Evolutionary conservation across 768 basidiomycete genomes (phyloP).

Genomic region (Russula ochroleuca): DNA sequence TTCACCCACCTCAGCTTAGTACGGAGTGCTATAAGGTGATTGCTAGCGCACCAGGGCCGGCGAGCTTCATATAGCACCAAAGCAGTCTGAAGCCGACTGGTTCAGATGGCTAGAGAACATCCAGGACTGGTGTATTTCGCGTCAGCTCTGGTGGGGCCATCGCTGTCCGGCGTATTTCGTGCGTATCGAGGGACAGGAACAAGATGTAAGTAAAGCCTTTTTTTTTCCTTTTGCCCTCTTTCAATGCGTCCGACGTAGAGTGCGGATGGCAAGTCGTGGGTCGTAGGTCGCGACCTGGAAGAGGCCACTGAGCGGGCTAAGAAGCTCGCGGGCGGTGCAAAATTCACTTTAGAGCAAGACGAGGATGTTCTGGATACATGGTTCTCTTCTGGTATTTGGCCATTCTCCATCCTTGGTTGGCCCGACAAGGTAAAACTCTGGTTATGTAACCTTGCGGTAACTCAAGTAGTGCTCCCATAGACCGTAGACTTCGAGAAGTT

Average conservation of each 20-base stretch:
- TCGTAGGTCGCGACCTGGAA: slow-evolving; percentile 74
- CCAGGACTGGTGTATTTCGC: slow-evolving; percentile 99
- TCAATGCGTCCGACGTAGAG: slow-evolving; percentile 37
- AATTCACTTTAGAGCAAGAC: slow-evolving; percentile 83
- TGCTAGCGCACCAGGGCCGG: slow-evolving; percentile 80
- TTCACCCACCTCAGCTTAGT: not conserved
- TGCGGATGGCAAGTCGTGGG: slow-evolving; percentile 80
- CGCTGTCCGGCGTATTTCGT: slow-evolving; percentile 94
- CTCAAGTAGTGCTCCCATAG: slow-evolving; percentile 37
- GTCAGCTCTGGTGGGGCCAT: slow-evolving; percentile 99
- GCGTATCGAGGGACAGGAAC: slow-evolving; percentile 67
- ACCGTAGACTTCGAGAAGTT: slow-evolving; percentile 73
- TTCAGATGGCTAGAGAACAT: slow-evolving; percentile 92
- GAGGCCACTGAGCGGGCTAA: slow-evolving; percentile 77
- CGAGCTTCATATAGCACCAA: slow-evolving; percentile 78
- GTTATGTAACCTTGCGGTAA: not conserved
- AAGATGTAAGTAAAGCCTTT: slow-evolving; percentile 47
- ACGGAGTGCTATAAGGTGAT: not conserved
- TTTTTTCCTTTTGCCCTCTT: not conserved
- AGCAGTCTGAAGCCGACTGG: slow-evolving; percentile 89
- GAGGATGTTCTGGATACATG: slow-evolving; percentile 98
- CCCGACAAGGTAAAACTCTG: slow-evolving; percentile 65
- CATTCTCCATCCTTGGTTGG: slow-evolving; percentile 97
- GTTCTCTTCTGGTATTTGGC: slow-evolving; percentile 98
- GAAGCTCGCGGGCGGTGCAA: slow-evolving; percentile 57